These are phyloP conservation scores for Pseudozyma thailandica DNA, from an alignment of 1,284 basidiomycete species.

Conservation along the genomic window DNA sequence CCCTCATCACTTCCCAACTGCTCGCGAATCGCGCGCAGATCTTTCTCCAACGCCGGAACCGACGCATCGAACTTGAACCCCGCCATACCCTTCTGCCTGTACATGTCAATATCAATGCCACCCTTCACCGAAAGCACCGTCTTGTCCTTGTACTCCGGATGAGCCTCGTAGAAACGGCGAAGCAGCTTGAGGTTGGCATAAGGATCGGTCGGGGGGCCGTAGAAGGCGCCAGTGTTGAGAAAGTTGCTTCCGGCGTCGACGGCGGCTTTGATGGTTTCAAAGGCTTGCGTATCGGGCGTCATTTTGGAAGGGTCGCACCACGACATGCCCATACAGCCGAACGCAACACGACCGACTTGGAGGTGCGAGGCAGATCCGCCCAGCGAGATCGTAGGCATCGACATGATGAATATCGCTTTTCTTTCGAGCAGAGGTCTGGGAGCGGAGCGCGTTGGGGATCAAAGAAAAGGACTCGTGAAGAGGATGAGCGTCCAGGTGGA, in stretches of 20 bases:
- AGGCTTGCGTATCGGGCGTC: conserved; percentile 73
- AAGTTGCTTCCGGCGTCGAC: conserved; percentile 73
- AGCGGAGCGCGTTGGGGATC: no score
- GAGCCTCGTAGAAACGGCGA: conserved; percentile 71
- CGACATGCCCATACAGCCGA: conserved; percentile 58
- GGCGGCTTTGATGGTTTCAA: conserved; percentile 74
- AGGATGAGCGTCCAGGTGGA: no score
- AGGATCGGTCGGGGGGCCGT: conserved; percentile 66
- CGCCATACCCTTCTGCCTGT: conserved; percentile 31
- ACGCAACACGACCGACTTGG: conserved; percentile 51
- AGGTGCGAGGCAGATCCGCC: conserved; percentile 49
- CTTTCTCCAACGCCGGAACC: conserved; percentile 38
- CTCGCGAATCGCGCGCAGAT: conserved; percentile 41
- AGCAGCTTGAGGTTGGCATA: conserved; percentile 71
- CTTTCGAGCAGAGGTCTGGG: not conserved
- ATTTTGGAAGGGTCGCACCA: conserved; percentile 37
- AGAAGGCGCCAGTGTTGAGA: conserved; percentile 71
- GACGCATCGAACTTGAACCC: conserved; percentile 39
- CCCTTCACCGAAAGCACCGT: conserved; percentile 73
- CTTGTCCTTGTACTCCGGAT: conserved; percentile 73
- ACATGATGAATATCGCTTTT: conserved; percentile 55
- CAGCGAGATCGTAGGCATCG: conserved; percentile 29
- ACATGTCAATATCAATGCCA: conserved; percentile 59
- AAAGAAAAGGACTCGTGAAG: no score
- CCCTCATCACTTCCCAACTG: conserved; percentile 52